Base-by-base conservation (phyloP, 164 flowering plant genomes). In the Berberis vulgaris region DNA sequence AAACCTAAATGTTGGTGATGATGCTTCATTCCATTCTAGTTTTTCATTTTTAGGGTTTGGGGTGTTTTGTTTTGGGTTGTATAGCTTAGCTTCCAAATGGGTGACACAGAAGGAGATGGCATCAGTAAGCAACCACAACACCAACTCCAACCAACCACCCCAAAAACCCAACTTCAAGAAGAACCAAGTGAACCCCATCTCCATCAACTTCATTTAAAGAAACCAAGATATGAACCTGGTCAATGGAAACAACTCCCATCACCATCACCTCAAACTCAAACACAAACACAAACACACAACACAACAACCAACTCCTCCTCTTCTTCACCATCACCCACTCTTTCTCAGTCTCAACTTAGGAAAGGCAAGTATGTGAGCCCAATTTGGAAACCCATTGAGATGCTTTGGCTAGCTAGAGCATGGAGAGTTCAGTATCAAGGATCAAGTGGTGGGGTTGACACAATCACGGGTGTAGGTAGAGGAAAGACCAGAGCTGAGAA, bases 321-420 rank as follows among this genome's bases (percentile, higher is more conserved):
- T 0, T 79, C 81, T 61, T 78, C 86, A 8, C 49, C 60, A 42
- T 45, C 59, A 40, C 39, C 59, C 0, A 77, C 87, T 39, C 84
- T 87, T 39, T 26, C 26, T 4, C 64, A 64, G 4, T 73, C 80
- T 49, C 84, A 68, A 60, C 64, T 81, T 13, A 70, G 94, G 42
- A 85, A 83, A 62, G 94, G 94, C 3, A 87, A 87, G 65, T 81
- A 81, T 64, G 94, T 87, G 3, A 85, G 90, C 65, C 94, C 94
- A 11, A 87, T 85, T 46, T 87, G 94, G 94, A 87, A 87, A 64
- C 94, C 94, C 2, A 79, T 80, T 54, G 94, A 87, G 65, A 85
- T 85, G 90, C 69, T 87, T 64, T 85, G 88, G 86, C 59, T 87
- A 41, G 94, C 94, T 5, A 77, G 81, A 71, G 94, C 87, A 13